Base-by-base conservation (phyloP, 179 eudicot species). In the Carnegiea gigantea region DNA sequence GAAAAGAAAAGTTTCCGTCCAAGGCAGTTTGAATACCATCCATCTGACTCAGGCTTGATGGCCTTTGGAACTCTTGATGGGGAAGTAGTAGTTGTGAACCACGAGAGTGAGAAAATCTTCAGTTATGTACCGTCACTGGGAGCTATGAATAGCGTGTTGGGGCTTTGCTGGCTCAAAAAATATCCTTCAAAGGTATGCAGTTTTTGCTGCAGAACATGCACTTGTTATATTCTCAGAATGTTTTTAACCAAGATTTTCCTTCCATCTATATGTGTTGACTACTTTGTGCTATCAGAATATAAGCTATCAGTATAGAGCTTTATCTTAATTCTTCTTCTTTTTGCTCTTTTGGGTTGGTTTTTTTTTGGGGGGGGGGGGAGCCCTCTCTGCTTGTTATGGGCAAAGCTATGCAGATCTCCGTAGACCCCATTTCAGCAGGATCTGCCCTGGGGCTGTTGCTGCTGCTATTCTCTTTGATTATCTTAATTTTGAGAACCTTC, bases 1-100 rank as follows among this genome's bases (percentile, higher is more conserved):
- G 92, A 88, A 70, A 86, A 78, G 73, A 88, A 85, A 85, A 92
- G 48, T 64, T 89, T 90, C 67, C 97, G 98, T 53, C 98, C 98
- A 3, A 80, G 98, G 74, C 98, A 95, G 62, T 93, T 95, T 77
- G 98, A 95, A 86, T 95, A 95, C 83, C 97, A 93, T 85, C 87
- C 87, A 48, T 78, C 80, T 82, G 80, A 82, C 78, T 62, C 87
- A 11, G 76, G 82, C 67, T 79, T 85, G 26, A 78, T 85, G 84
- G 87, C 87, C 75, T 85, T 85, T 79, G 87, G 87, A 78, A 85
- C 87, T 48, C 82, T 85, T 75, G 87, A 85, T 78, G 87, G 87
- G 12, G 87, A 85, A 79, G 80, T 85, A 9, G 84, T 85, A n/a
- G 84, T 85, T 70, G 77, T 85, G 48, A 85, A 85, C 48, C 87